phyloP scores from a whole-genome alignment of 2,329 filamentous ascomycete species.

The Claviceps sp. region DNA sequence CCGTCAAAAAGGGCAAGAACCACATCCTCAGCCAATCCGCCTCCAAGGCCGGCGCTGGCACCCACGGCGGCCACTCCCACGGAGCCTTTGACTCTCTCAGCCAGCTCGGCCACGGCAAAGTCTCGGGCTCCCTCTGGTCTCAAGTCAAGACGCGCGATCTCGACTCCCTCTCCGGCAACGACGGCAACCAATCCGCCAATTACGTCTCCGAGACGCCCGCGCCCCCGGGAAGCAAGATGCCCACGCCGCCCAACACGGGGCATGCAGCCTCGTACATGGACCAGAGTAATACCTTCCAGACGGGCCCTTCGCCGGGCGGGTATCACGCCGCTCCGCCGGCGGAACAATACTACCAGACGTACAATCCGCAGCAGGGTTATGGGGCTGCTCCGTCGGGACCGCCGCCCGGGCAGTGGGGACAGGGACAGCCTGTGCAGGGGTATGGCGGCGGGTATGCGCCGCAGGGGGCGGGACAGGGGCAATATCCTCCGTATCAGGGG shows the following conservation, averaged over 20 bases:
- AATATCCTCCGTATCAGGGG: conserved; percentile 13
- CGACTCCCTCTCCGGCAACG: conserved; percentile 37
- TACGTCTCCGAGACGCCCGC: conserved; percentile 27
- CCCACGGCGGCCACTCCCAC: conserved; percentile 22
- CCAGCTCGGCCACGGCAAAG: conserved; percentile 41
- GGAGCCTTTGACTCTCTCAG: conserved; percentile 30
- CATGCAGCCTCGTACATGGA: conserved; percentile 19
- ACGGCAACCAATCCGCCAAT: conserved; percentile 24
- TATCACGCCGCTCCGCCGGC: conserved; percentile 21
- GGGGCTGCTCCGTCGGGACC: conserved; percentile 10
- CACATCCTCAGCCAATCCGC: conserved; percentile 39
- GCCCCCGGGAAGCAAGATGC: conserved; percentile 17
- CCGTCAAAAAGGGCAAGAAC: conserved; percentile 73
- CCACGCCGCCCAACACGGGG: conserved; percentile 19
- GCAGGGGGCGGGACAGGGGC: conserved; percentile 7
- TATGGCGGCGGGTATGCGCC: conserved; percentile 14
- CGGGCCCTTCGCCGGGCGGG: conserved; percentile 11
- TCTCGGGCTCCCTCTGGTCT: conserved; percentile 45
- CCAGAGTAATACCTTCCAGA: conserved; percentile 8
- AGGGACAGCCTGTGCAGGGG: conserved; percentile 7
- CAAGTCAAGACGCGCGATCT: conserved; percentile 48
- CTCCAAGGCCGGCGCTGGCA: conserved; percentile 17
- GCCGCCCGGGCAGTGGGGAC: conserved; percentile 9
- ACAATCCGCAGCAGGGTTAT: conserved; percentile 13
- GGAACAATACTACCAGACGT: conserved; percentile 19